phyloP scores from a whole-genome alignment of 176 grass and related monocot species.

The Musa schizocarpa region DNA sequence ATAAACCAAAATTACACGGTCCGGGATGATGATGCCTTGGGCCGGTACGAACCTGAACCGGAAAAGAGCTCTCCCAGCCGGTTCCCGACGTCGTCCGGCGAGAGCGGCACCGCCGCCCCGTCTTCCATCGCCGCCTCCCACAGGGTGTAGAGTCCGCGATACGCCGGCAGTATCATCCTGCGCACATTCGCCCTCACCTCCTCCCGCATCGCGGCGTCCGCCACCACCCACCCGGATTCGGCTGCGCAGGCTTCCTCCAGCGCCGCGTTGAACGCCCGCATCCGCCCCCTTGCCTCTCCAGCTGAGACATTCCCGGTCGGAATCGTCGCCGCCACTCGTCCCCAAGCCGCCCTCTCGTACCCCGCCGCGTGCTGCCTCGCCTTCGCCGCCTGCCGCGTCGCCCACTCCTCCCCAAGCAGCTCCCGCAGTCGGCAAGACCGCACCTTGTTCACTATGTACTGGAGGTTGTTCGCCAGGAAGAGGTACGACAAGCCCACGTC shows the following conservation, averaged over 20 bases:
- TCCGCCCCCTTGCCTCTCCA: slow-evolving; percentile 12
- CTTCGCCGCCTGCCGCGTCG: background rate
- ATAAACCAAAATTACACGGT: too few species aligned
- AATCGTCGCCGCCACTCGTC: background rate
- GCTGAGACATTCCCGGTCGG: background rate
- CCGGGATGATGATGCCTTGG: too few species aligned
- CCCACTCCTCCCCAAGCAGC: slow-evolving; percentile 5
- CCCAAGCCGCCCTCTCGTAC: slow-evolving; percentile 1
- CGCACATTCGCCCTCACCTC: slow-evolving; percentile 28
- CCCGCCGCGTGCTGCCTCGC: background rate
- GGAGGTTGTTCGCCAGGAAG: slow-evolving; percentile 67
- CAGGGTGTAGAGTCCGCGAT: slow-evolving; percentile 38
- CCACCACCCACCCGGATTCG: slow-evolving; percentile 43
- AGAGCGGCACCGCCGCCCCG: slow-evolving; percentile 20
- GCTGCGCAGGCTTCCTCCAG: slow-evolving; percentile 16
- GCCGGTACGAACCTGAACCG: too few species aligned
- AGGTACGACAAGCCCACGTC: slow-evolving; percentile 43
- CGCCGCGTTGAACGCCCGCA: slow-evolving; percentile 4
- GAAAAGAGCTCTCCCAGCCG: too few species aligned
- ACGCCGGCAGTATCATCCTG: slow-evolving; percentile 32
- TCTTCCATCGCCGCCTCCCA: slow-evolving; percentile 12
- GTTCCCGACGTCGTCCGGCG: too few species aligned
- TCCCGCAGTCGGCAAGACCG: background rate
- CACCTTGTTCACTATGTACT: slow-evolving; percentile 50
- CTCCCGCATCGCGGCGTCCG: slow-evolving; percentile 29